Base-by-base conservation (phyloP, 1,139 yeast genomes). In the Diutina sp. region DNA sequence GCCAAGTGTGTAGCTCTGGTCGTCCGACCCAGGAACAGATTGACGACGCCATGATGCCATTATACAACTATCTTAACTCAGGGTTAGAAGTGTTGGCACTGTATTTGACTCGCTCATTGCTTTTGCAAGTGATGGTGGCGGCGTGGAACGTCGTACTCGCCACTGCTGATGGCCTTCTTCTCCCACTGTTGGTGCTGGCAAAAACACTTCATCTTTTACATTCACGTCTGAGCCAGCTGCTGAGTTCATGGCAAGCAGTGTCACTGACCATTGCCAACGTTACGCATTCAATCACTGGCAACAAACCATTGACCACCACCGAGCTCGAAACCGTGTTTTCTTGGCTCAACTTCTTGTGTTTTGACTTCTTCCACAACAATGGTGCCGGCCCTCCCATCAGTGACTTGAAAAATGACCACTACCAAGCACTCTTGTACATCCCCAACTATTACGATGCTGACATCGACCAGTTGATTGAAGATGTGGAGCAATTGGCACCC, bases 351-450 rank as follows among this genome's bases (percentile, higher is more conserved):
- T 76, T 85, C 11, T 70, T 88, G 46, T 81, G 85, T 59, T 69
- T 81, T 57, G 90, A 84, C 59, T 89, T 88, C 66, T 89, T 90
- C 70, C 84, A 89, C 65, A 85, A 87, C 64, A 84, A 80, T 58
- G 96, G 96, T 0, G 86, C 85, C 55, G 96, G 96, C 0, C 95
- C 95, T 0, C 80, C 90, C 0, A 65, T 87, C 50, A 83, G 79
- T 60, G 82, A 80, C 11, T 70, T 89, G 63, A 85, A 84, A 61
- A 82, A 82, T 58, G 82, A 78, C 54, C 79, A 79, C 48, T 87
- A 85, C 65, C 90, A 86, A 65, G 79, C 84, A 45, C 67, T 88
- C 28, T 69, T 85, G 59, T 70, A 86, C 28, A 73, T 87, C 18
- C 90, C 91, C 1, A 83, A 80, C 0, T 83, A 82, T 64, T 87